A percentile compares a stretch with the other conserved stretches of the same genome.
Evolutionary conservation across 305 asterid species (phyloP).

Genomic region (Fraxinus nigra): DNA sequence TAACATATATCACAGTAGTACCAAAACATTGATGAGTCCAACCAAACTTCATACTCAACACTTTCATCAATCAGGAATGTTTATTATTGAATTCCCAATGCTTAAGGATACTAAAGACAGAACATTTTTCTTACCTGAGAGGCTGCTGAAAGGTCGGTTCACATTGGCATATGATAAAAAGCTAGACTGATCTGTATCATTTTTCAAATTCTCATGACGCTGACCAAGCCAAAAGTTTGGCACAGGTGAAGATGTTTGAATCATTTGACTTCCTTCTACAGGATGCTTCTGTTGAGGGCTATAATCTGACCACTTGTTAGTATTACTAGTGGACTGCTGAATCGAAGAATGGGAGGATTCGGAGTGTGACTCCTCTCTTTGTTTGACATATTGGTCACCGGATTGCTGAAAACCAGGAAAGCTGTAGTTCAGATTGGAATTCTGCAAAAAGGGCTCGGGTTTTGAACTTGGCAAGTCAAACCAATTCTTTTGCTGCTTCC

Average conservation of each 20-base stretch:
- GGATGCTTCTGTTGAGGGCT: constrained; percentile 43
- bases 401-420: constrained; percentile 44
- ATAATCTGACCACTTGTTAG: constrained; percentile 35
- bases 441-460: constrained; percentile 37
- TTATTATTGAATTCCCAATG: neutral
- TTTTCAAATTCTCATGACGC: constrained; percentile 23
- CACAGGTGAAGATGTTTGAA: constrained; percentile 35
- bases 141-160: constrained; percentile 20
- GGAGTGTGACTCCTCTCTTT: constrained; percentile 42
- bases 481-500: constrained; percentile 46
- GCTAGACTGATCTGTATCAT: constrained; percentile 22
- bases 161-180: constrained; percentile 19
- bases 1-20: constrained; percentile 1
- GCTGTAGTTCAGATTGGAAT: constrained; percentile 31
- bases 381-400: constrained; percentile 32
- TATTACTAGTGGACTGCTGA: constrained; percentile 35
- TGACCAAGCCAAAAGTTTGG: constrained; percentile 37
- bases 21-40: constrained; percentile 15
- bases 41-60: constrained; percentile 1
- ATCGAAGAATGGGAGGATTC: constrained; percentile 37
- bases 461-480: constrained; percentile 53
- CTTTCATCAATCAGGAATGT: neutral
- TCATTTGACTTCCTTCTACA: constrained; percentile 36
- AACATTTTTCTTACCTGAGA: constrained; percentile 22
- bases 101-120: neutral